Base-by-base conservation (phyloP, 2,329 filamentous ascomycete species). In the Xylariaceae sp. region DNA sequence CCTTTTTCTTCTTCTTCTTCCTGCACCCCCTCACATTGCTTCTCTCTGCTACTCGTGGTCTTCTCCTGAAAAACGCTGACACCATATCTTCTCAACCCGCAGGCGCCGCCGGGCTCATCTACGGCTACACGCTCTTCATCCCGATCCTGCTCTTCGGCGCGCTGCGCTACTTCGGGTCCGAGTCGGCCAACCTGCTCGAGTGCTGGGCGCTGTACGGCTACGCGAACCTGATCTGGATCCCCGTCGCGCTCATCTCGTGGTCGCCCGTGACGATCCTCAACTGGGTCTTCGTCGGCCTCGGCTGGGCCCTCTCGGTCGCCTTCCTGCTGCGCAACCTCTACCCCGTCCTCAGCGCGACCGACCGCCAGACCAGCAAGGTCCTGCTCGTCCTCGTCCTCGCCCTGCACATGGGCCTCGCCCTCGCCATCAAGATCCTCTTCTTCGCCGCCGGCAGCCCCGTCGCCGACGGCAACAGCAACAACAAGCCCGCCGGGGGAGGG, bases 201-300 rank as follows among this genome's bases (percentile, higher is more conserved):
- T 94, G 88, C 68, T 89, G 86, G 79, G 85, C 88, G 39, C 68
- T 98, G 22, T 98, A 96, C 60, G 92, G 92, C 35, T 98, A 98
- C 67, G 77, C 83, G 37, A 98, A 98, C 64, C 68, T 98, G 52
- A 86, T 98, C 54, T 98, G 92, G 92, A 89, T 98, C 49, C 86
- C 83, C 3, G 89, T 98, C 27, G 89, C 92, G 30, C 64, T 94
- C 42, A 85, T 95, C 47, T 88, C 83, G 56, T 95, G 89, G 84
- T 90, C 83, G 44, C 83, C 83, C 33, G 67, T 95, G 49, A 79
- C 77, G 35, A 77, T 87, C 36, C 75, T 98, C 46, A 98, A 98
- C 67, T 96, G 86, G 75, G 76, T 87, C 13, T 94, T 98, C 58
- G 89, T 95, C 12, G 88, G 75, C 19, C 70, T 95, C 43, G 88